phyloP scores from a whole-genome alignment of 257 asterid genomes.

The Penstemon eatonii region DNA sequence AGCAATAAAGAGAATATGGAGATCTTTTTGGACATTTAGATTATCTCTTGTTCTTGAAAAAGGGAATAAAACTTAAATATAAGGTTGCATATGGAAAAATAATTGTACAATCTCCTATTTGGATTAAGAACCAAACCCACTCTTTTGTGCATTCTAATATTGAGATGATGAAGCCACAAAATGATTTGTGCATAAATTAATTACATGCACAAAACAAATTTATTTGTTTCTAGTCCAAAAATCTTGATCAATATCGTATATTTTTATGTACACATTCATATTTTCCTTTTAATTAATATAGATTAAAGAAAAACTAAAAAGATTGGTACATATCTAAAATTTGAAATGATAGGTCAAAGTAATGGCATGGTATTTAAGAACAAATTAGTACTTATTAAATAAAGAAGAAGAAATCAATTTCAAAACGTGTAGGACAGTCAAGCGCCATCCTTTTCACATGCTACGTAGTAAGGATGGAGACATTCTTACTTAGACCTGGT shows the following conservation, averaged over 20 bases:
- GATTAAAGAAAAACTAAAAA: too few species aligned
- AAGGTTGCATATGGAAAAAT: not conserved
- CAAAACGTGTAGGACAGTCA: not conserved
- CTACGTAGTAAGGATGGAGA: not conserved
- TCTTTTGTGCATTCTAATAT: not conserved
- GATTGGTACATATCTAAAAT: too few species aligned
- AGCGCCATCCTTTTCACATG: not conserved
- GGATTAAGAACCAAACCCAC: not conserved
- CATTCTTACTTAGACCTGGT: too few species aligned
- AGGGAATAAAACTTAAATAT: not conserved
- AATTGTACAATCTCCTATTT: not conserved
- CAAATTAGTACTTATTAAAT: not conserved
- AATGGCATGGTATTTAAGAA: too few species aligned
- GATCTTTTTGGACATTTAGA: too few species aligned
- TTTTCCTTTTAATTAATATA: too few species aligned
- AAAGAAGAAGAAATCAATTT: not conserved
- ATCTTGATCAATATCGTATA: too few species aligned
- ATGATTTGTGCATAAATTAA: too few species aligned
- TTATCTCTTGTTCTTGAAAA: not conserved
- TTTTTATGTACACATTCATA: too few species aligned
- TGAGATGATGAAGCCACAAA: not conserved
- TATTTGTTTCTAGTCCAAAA: too few species aligned
- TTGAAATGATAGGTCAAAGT: too few species aligned
- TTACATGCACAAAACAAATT: too few species aligned
- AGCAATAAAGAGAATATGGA: not conserved